A percentile compares a stretch with the other conserved stretches of the same genome.
phyloP scores from a whole-genome alignment of 139 green algal species.

The Chlorella sp. region DNA sequence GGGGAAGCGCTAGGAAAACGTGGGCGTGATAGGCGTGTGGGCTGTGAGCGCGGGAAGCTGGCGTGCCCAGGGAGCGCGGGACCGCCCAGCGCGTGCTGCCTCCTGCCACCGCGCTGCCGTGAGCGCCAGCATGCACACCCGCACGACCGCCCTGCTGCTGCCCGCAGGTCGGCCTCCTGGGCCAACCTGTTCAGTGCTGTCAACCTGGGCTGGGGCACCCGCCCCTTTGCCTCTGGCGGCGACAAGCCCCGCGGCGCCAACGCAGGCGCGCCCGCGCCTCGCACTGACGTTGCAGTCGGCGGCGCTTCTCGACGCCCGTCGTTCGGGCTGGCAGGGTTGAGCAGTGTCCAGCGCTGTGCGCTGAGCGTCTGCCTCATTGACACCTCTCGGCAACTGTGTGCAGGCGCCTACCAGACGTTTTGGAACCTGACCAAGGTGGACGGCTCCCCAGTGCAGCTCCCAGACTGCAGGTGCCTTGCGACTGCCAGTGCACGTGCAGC shows the following conservation, averaged over 20 bases:
- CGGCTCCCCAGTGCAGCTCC: no score
- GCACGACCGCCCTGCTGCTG: not conserved
- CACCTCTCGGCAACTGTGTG: no score
- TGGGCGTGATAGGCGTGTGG: not conserved
- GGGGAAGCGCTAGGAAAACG: not conserved
- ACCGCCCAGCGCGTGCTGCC: not conserved
- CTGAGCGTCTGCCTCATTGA: no score
- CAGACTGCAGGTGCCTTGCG: no score
- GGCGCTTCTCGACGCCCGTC: not conserved
- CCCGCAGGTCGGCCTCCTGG: not conserved
- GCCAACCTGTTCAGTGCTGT: constrained; percentile 9
- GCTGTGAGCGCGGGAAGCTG: not conserved
- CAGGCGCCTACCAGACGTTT: constrained; percentile 15
- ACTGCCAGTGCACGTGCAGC: no score
- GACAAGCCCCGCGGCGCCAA: not conserved
- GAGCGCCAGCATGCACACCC: not conserved
- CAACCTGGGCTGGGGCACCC: not conserved
- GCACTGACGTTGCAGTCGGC: not conserved
- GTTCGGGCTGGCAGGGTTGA: not conserved
- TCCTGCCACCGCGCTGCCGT: not conserved
- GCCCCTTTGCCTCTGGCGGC: not conserved
- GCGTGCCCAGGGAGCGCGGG: no score
- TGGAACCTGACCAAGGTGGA: not conserved
- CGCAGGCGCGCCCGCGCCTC: not conserved
- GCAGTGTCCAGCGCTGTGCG: not conserved